Evolutionary conservation across 768 basidiomycete species (phyloP).

Genomic region (Hericium erinaceus): DNA sequence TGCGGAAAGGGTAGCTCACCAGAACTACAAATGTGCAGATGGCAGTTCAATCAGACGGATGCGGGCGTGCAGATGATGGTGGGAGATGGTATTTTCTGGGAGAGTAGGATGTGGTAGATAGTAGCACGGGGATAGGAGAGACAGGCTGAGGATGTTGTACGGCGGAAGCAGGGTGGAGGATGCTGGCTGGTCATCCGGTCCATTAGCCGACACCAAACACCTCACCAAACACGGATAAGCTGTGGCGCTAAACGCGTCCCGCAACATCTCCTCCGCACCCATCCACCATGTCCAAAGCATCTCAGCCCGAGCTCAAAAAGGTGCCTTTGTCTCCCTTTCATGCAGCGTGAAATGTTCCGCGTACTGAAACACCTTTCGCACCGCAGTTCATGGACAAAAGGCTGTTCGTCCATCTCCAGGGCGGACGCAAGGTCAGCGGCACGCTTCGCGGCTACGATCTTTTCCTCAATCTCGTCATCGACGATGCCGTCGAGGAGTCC

Average conservation of each 20-base stretch:
- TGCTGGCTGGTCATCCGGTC: neutral
- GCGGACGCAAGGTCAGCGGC: slow-evolving; percentile 93
- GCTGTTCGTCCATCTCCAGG: slow-evolving; percentile 88
- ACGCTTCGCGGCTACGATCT: slow-evolving; percentile 95
- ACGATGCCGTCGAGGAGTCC: slow-evolving; percentile 89
- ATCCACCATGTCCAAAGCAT: slow-evolving; percentile 75
- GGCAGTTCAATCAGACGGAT: too few species aligned
- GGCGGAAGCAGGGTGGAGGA: neutral
- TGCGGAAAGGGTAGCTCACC: neutral
- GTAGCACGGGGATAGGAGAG: slow-evolving; percentile 1
- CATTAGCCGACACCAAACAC: neutral
- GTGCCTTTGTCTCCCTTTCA: slow-evolving; percentile 32
- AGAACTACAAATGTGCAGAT: too few species aligned
- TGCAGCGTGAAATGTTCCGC: neutral
- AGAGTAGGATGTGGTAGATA: neutral
- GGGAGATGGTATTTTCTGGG: neutral
- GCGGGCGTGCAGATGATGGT: neutral
- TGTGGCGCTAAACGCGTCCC: neutral
- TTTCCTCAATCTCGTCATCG: slow-evolving; percentile 96
- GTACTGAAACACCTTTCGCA: slow-evolving; percentile 1
- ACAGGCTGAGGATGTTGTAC: neutral
- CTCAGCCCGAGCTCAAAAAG: slow-evolving; percentile 97
- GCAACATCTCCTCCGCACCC: neutral
- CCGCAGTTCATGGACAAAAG: slow-evolving; percentile 97
- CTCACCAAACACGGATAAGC: slow-evolving; percentile 4